These are phyloP conservation scores for Scheffersomyces titani DNA, from an alignment of 1,139 yeast species.

Conservation along the genomic window DNA sequence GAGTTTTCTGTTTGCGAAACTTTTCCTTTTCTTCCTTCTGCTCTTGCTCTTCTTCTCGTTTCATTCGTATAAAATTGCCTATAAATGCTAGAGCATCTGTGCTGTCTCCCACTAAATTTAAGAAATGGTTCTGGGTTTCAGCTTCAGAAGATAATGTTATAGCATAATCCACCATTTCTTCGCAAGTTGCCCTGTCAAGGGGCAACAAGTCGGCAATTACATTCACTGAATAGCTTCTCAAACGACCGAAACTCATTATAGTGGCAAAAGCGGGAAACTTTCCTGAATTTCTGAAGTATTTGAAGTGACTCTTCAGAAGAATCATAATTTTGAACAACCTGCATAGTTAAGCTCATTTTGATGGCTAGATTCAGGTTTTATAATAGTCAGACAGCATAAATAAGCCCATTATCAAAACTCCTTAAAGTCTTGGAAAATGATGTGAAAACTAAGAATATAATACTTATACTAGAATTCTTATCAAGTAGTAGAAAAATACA, in stretches of 20 bases:
- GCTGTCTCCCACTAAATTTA: constrained; percentile 55
- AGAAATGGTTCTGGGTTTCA: constrained; percentile 49
- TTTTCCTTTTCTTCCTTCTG: constrained; percentile 2
- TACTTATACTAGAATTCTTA: too few species aligned
- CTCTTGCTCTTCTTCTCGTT: constrained; percentile 18
- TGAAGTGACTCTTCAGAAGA: too few species aligned
- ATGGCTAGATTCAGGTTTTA: too few species aligned
- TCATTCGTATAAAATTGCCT: constrained; percentile 26
- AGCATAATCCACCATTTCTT: constrained; percentile 50
- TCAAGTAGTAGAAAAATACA: too few species aligned
- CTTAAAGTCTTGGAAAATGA: too few species aligned
- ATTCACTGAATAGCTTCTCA: constrained; percentile 31
- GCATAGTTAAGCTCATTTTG: constrained; percentile 14
- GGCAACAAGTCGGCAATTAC: constrained; percentile 47
- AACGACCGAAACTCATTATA: constrained; percentile 16
- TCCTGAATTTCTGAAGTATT: too few species aligned
- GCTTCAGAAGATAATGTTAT: constrained; percentile 40
- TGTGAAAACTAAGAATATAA: too few species aligned
- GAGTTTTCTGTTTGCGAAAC: not conserved
- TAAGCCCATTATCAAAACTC: too few species aligned
- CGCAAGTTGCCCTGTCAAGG: constrained; percentile 26
- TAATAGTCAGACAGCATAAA: too few species aligned
- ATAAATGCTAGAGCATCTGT: constrained; percentile 45
- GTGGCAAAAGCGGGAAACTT: too few species aligned
- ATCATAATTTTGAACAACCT: too few species aligned